Base-by-base conservation (phyloP, 768 basidiomycete genomes). In the Psilocybe azurescens region DNA sequence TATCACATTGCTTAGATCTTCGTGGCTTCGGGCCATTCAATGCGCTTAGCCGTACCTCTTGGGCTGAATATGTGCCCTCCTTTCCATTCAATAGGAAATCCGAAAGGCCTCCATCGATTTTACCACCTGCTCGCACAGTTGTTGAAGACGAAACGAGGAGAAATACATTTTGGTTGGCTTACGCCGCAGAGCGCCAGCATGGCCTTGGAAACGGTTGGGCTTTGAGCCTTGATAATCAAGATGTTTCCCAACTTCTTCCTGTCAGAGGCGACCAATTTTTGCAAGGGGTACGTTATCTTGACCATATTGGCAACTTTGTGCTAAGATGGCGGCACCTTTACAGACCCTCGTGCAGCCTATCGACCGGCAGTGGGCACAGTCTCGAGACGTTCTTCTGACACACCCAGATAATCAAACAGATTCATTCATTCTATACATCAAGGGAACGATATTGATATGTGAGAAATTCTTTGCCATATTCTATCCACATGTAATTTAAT, bases 121-220 rank as follows among this genome's bases (percentile, higher is more conserved):
- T 91, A 14, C 78, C 81, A 0, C 78, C 85, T 3, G 85, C 89
- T n/a, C 78, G 79, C 48, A 87, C 82, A 33, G 81, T 85, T 1
- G 76, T 87, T 6, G 91, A 92, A 71, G 89, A 89, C 36, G 91
- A 92, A 72, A 85, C 78, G 44, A 81, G 91, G 53, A 79, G 90
- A 58, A 92, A 92, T 66, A 79, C 85, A 1, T 91, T 91, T 67
- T 93, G 90, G 86, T 68, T 89, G 50, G 86, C 89, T 8, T 92
- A 91, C 70, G 80, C 86, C 5, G 77, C 81, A 49, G 91, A 93
- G 65, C 84, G 90, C 29, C 82, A 87, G 62, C 84, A 86, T 59
- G 86, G 89, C 5, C 83, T 82, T 62, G 84, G 85, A 33, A 91
- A 90, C 65, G 88, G 87, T 18, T 93, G 90, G 86, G 86, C 90